Conservation (phyloP, 345 rosid genomes). For the Euclidium syriacum region DNA sequence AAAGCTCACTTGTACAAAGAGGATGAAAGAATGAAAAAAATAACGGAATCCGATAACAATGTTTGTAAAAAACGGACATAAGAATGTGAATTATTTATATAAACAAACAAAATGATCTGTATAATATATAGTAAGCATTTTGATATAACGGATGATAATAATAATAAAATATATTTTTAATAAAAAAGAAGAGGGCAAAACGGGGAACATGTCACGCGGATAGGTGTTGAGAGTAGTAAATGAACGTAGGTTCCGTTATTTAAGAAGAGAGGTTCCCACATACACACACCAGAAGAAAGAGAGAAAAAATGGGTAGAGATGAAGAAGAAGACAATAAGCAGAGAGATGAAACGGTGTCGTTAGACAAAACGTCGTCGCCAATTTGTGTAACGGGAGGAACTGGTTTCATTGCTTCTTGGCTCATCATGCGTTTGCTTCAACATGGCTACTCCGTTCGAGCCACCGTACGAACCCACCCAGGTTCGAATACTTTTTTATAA, state of each 20-base stretch:
- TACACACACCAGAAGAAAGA: constrained; percentile 17
- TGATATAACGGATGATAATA: constrained; percentile 14
- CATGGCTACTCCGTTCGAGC: constrained; percentile 47
- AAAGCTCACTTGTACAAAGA: constrained; percentile 12
- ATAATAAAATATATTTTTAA: constrained; percentile 10
- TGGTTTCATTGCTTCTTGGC: constrained; percentile 54
- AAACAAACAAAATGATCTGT: constrained; percentile 22
- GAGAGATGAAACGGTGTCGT: constrained; percentile 21
- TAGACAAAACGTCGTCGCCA: constrained; percentile 25
- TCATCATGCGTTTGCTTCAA: constrained; percentile 48
- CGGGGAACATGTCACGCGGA: constrained; percentile 41
- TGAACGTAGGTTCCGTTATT: constrained; percentile 41
- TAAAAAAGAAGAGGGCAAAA: constrained; percentile 33
- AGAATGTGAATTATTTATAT: constrained; percentile 27
- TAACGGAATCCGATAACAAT: constrained; percentile 38
- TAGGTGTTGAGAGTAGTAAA: constrained; percentile 33
- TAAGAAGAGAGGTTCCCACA: constrained; percentile 29
- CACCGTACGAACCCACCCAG: constrained; percentile 42
- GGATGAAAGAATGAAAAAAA: constrained; percentile 30
- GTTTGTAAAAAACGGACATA: constrained; percentile 36
- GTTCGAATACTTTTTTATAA: too few species aligned
- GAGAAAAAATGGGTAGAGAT: constrained; percentile 20
- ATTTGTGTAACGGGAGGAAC: constrained; percentile 60
- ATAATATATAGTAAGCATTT: constrained; percentile 19
- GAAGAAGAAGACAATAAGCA: constrained; percentile 18